Percentiles rank a stretch among this genome's conserved stretches.
Evolutionary conservation across 768 basidiomycete genomes (phyloP).

Genomic region (Auriscalpium vulgare): DNA sequence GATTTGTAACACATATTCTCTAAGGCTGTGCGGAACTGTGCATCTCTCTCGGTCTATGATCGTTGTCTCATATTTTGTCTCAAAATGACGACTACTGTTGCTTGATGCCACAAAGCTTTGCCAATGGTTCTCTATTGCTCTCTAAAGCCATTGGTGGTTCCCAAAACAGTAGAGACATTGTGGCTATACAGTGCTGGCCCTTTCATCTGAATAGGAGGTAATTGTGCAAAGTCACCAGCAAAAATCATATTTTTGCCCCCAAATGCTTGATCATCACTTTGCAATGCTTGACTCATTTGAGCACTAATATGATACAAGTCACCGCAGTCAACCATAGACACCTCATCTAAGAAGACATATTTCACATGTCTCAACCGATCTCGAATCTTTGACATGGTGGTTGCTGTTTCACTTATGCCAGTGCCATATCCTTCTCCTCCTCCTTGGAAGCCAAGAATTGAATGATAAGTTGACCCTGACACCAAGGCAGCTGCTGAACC

Average conservation of each 20-base stretch:
- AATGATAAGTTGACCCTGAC: slow-evolving; percentile 18
- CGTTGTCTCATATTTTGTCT: slow-evolving; percentile 16
- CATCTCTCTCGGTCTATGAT: slow-evolving; percentile 17
- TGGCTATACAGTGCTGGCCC: slow-evolving; percentile 16
- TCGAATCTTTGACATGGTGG: not conserved
- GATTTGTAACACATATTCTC: slow-evolving; percentile 23
- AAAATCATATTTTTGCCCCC: slow-evolving; percentile 35
- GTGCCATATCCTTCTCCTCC: not conserved
- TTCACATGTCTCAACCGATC: slow-evolving; percentile 21
- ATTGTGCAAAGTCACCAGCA: slow-evolving; percentile 39
- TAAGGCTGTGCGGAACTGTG: slow-evolving; percentile 22
- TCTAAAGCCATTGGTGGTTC: not conserved
- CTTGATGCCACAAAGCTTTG: slow-evolving; percentile 13
- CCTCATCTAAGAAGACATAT: slow-evolving; percentile 36
- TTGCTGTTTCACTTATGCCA: not conserved
- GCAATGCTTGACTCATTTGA: slow-evolving; percentile 14
- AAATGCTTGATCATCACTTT: slow-evolving; percentile 20
- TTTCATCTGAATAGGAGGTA: slow-evolving; percentile 23
- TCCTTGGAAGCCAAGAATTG: slow-evolving; percentile 3
- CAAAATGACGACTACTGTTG: slow-evolving; percentile 15
- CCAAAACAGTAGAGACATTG: not conserved
- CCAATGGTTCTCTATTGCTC: slow-evolving; percentile 10
- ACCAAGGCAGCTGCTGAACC: slow-evolving; percentile 14
- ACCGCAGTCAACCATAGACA: slow-evolving; percentile 32
- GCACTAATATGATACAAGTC: slow-evolving; percentile 21